These are phyloP conservation scores for Solanum rostratum DNA, from an alignment of 257 asterid genomes.

Conservation along the genomic window DNA sequence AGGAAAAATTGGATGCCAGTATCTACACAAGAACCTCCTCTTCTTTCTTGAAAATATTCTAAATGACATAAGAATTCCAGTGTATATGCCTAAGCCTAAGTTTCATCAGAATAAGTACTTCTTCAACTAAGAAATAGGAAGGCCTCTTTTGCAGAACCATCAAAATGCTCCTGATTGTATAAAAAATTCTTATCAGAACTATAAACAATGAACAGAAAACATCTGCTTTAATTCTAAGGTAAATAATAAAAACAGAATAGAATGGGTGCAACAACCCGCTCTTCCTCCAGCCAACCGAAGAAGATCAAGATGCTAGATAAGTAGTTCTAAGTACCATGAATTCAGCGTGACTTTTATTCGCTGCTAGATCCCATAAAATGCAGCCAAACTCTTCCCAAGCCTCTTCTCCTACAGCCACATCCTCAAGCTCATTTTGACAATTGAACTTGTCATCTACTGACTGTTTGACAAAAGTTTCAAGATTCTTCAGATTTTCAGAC, in stretches of 20 bases:
- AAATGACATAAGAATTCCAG: background rate
- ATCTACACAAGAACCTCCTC: background rate
- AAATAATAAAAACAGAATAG: background rate
- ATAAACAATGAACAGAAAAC: background rate
- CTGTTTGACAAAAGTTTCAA: conserved; percentile 20
- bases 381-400: conserved; percentile 94
- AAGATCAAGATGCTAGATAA: background rate
- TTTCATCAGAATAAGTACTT: background rate
- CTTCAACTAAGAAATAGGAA: background rate
- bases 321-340: conserved; percentile 49
- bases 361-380: conserved; percentile 94
- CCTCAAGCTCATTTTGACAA: conserved; percentile 8
- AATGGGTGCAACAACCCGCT: background rate
- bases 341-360: conserved; percentile 75
- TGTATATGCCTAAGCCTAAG: background rate
- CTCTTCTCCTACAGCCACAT: conserved; percentile 27
- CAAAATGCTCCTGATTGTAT: background rate
- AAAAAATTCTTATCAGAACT: background rate
- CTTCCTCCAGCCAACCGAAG: background rate
- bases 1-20: background rate
- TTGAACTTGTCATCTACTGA: conserved; percentile 11
- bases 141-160: background rate
- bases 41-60: background rate
- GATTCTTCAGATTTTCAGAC: conserved; percentile 28
- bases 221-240: background rate